Conservation (phyloP, 108 stramenopile genomes). For the Schizochytrium sp. region DNA sequence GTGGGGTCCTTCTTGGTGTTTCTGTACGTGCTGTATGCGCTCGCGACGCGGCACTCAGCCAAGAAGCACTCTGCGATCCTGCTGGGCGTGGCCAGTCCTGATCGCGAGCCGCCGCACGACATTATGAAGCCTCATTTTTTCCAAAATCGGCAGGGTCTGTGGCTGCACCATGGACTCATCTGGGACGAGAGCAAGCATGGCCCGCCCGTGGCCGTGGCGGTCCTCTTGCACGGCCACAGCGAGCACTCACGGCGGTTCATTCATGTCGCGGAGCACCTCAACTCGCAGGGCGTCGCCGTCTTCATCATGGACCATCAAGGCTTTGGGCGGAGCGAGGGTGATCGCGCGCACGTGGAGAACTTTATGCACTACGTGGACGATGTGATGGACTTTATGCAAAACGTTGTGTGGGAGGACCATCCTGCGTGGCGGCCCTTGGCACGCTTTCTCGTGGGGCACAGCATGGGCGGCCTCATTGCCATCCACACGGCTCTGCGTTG, state of each 20-base stretch:
- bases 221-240: background rate
- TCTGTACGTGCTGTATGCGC: background rate
- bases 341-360: background rate
- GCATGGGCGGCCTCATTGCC: background rate
- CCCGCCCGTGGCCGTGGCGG: background rate
- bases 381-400: background rate
- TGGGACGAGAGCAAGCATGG: background rate
- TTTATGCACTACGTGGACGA: conserved; percentile 10
- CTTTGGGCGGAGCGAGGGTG: background rate
- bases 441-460: background rate
- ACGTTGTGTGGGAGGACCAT: background rate
- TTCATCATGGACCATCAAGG: conserved; percentile 7
- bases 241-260: conserved; percentile 3
- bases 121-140: conserved; percentile 11
- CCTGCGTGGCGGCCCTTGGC: background rate
- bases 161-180: background rate
- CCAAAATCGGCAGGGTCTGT: background rate
- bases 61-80: conserved; percentile 2
- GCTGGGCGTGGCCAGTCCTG: background rate
- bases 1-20: background rate
- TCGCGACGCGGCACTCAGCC: background rate
- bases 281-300: background rate
- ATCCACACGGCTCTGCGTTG: conserved; percentile 4
- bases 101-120: background rate
- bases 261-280: background rate